Conservation (phyloP, 805 yeast genomes). For the Naumovozyma baii region DNA sequence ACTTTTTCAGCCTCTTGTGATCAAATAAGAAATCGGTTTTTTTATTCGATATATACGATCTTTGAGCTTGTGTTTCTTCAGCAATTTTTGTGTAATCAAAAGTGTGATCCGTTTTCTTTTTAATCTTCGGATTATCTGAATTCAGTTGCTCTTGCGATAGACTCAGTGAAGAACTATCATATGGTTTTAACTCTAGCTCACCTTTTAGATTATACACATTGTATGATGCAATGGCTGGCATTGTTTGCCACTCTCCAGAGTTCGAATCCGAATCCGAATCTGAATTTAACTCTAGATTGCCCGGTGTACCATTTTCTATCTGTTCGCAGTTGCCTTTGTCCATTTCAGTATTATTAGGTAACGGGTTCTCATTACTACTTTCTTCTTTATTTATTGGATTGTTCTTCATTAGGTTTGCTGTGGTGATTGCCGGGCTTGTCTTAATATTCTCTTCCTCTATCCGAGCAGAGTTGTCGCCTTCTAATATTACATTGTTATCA, state of each 20-base stretch:
- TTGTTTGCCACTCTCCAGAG: conserved; percentile 65
- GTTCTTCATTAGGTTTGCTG: too few relatives aligned
- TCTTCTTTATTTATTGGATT: too few relatives aligned
- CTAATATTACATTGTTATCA: too few relatives aligned
- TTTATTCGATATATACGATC: conserved; percentile 46
- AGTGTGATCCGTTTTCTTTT: conserved; percentile 3
- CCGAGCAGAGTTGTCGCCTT: too few relatives aligned
- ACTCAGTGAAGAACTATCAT: conserved; percentile 5
- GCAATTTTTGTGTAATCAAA: conserved; percentile 82
- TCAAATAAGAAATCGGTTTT: conserved; percentile 49
- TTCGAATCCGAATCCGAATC: conserved; percentile 21
- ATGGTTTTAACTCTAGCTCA: conserved; percentile 39
- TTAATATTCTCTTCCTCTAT: too few relatives aligned
- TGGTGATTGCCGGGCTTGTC: too few relatives aligned
- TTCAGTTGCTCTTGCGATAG: conserved; percentile 14
- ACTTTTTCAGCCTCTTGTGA: conserved; percentile 19
- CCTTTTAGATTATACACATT: conserved; percentile 79
- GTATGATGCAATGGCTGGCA: conserved; percentile 70
- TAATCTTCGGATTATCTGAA: not conserved
- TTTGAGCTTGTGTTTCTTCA: conserved; percentile 75
- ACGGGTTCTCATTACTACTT: too few relatives aligned
- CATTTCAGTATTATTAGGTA: too few relatives aligned
- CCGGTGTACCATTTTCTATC: not conserved
- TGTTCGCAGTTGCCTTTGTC: too few relatives aligned
- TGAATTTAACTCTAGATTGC: not conserved